A percentile compares a stretch with the other conserved stretches of the same genome.
These are phyloP conservation scores for Lojkania enalia DNA, from an alignment of 2,329 filamentous ascomycete genomes.

Conservation along the genomic window DNA sequence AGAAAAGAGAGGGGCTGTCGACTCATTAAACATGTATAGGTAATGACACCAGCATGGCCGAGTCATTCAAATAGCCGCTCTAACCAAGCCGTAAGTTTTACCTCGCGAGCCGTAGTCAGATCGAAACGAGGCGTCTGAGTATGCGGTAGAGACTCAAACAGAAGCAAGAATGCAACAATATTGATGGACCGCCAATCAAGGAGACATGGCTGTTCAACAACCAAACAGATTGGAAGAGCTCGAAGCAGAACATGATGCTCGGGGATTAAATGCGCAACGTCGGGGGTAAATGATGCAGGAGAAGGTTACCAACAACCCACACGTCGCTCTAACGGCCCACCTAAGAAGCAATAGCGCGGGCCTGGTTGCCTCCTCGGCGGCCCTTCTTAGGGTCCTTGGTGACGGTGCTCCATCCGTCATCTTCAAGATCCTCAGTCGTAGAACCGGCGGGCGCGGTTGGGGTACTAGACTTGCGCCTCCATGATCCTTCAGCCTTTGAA, in stretches of 20 bases:
- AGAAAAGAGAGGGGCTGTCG: slow-evolving; percentile 13
- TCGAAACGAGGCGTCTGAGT: slow-evolving; percentile 9
- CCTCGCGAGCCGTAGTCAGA: slow-evolving; percentile 10
- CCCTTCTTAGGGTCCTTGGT: slow-evolving; percentile 49
- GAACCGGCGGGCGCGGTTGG: slow-evolving; percentile 40
- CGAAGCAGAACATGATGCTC: slow-evolving; percentile 22
- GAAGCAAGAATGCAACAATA: slow-evolving; percentile 23
- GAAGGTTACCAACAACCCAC: slow-evolving; percentile 6
- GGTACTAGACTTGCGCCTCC: slow-evolving; percentile 44
- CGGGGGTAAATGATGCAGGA: slow-evolving; percentile 22
- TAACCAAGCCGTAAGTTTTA: slow-evolving; percentile 15
- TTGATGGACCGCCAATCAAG: slow-evolving; percentile 24
- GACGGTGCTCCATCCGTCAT: slow-evolving; percentile 60
- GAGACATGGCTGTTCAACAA: slow-evolving; percentile 20
- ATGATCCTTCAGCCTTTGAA: slow-evolving; percentile 44
- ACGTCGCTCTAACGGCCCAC: no score
- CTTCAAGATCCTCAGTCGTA: slow-evolving; percentile 53
- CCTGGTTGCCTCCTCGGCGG: slow-evolving; percentile 38
- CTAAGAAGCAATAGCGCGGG: slow-evolving; percentile 55
- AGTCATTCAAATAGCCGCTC: slow-evolving; percentile 18
- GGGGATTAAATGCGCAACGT: slow-evolving; percentile 27
- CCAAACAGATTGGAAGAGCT: slow-evolving; percentile 25
- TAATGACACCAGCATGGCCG: slow-evolving; percentile 9
- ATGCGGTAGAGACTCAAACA: slow-evolving; percentile 12
- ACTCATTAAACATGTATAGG: slow-evolving; percentile 24